phyloP scores from a whole-genome alignment of 2,329 filamentous ascomycete genomes.

The Cladosporium cucumerinum region DNA sequence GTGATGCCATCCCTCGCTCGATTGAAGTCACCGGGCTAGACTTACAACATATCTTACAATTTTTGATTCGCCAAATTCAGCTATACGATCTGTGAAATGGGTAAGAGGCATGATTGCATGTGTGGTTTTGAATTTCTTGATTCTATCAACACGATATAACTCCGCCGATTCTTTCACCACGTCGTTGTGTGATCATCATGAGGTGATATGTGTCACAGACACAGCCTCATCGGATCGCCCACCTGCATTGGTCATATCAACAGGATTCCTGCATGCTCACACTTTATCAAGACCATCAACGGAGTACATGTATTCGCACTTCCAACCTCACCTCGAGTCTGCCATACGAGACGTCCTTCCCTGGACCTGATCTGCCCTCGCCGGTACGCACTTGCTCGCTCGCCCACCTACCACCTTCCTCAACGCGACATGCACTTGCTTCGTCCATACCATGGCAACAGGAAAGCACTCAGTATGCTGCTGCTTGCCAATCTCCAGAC shows the following conservation, averaged over 20 bases:
- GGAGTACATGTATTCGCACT: neutral
- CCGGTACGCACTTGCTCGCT: neutral
- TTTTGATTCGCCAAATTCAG: neutral
- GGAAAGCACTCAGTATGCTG: neutral
- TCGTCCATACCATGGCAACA: neutral
- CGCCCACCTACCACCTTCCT: neutral
- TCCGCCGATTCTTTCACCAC: neutral
- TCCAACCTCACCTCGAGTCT: neutral
- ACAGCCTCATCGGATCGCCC: neutral
- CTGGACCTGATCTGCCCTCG: neutral
- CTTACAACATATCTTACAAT: neutral
- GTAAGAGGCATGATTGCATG: neutral
- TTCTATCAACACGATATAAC: neutral
- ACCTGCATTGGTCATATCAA: neutral
- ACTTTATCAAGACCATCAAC: neutral
- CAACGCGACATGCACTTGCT: neutral
- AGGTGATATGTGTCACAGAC: neutral
- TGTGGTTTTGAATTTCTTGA: neutral
- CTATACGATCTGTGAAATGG: neutral
- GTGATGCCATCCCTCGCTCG: neutral
- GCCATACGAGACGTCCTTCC: neutral
- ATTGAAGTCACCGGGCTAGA: neutral
- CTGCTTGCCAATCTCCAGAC: neutral
- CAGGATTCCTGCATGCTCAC: neutral
- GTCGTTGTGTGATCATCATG: neutral